phyloP scores from a whole-genome alignment of 2,329 filamentous ascomycete species.

The Hypoxylon sp. region DNA sequence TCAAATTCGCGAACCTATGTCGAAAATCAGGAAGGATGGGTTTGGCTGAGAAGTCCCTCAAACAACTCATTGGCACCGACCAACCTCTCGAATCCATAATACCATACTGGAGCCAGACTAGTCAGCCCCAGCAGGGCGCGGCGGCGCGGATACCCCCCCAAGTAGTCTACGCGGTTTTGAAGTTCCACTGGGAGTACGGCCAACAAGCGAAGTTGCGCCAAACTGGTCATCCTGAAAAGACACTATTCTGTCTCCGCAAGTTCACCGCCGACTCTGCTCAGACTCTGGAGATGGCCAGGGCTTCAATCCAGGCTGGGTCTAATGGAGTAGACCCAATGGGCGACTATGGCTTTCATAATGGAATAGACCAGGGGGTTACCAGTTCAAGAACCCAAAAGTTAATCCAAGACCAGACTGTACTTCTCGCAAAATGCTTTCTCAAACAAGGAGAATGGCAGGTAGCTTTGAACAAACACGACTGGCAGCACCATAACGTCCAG shows the following conservation, averaged over 20 bases:
- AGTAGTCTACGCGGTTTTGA: conserved; percentile 95
- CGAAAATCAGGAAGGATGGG: conserved; percentile 96
- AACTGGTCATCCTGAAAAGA: conserved; percentile 66
- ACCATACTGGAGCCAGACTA: conserved; percentile 69
- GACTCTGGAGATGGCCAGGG: conserved; percentile 67
- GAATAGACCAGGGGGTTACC: conserved; percentile 61
- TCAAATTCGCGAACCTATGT: conserved; percentile 98
- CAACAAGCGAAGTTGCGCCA: conserved; percentile 67
- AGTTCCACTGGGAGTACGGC: conserved; percentile 94
- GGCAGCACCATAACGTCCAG: conserved; percentile 87
- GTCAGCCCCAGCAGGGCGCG: conserved; percentile 53
- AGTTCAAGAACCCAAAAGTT: conserved; percentile 67
- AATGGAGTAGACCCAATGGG: conserved; percentile 62
- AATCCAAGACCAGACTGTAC: conserved; percentile 72
- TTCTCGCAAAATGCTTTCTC: conserved; percentile 95
- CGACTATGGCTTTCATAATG: conserved; percentile 67
- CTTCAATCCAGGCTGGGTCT: conserved; percentile 62
- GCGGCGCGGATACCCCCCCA: conserved; percentile 74
- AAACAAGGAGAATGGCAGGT: conserved; percentile 98
- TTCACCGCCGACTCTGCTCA: conserved; percentile 73
- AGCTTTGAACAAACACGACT: conserved; percentile 85
- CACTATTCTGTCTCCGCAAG: conserved; percentile 70
- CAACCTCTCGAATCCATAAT: conserved; percentile 73
- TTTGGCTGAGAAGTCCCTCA: conserved; percentile 93
- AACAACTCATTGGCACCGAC: conserved; percentile 85